phyloP scores from a whole-genome alignment of 148 eudicot genomes.

The Rhododendron ovatum region DNA sequence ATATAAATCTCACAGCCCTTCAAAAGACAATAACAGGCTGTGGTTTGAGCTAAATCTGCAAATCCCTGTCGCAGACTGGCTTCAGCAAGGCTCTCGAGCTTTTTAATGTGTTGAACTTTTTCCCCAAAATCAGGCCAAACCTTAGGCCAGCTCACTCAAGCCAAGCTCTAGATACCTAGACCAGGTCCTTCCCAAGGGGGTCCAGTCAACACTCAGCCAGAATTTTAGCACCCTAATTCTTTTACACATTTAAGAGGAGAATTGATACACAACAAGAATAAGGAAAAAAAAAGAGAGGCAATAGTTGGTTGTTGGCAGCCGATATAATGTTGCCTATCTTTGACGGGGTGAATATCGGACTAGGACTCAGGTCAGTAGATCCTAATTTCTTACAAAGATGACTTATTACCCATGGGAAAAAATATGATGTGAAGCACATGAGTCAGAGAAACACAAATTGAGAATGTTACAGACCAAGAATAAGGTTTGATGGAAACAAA shows the following conservation, averaged over 20 bases:
- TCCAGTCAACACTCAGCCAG: not conserved
- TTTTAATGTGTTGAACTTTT: not conserved
- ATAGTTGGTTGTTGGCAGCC: not conserved
- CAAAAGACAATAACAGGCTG: not conserved
- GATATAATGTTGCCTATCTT: not conserved
- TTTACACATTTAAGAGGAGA: not conserved
- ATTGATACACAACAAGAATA: not conserved
- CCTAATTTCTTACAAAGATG: not conserved
- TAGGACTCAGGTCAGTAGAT: not conserved
- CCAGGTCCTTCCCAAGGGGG: not conserved
- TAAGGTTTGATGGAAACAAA: not conserved
- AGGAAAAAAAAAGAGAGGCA: not conserved
- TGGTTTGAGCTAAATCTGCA: not conserved
- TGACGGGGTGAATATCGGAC: not conserved
- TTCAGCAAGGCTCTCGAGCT: not conserved
- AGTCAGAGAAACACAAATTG: not conserved
- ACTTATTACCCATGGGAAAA: not conserved
- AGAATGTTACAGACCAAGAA: constrained; percentile 69
- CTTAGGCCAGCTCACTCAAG: not conserved
- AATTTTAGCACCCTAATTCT: not conserved
- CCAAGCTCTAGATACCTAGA: not conserved
- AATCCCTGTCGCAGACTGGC: not conserved
- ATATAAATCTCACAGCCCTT: not conserved
- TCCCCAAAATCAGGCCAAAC: not conserved
- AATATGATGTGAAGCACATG: not conserved